These are phyloP conservation scores for Sphaerosporella brunnea DNA, from an alignment of 495 filamentous ascomycete species.

Conservation along the genomic window DNA sequence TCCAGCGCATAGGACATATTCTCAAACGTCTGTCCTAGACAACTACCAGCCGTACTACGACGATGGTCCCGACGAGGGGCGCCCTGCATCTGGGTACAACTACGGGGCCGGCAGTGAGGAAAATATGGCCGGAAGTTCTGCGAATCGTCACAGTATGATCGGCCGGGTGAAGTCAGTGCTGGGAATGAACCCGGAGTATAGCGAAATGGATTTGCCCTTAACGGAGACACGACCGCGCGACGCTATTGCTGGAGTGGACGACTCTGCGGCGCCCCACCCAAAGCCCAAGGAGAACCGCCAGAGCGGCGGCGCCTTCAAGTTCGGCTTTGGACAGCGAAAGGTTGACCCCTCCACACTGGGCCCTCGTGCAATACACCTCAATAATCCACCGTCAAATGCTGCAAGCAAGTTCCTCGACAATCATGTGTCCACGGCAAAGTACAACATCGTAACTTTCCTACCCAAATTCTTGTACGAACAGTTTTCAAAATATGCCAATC, in stretches of 20 bases:
- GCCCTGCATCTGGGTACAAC: conserved; percentile 36
- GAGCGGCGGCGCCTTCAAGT: conserved; percentile 62
- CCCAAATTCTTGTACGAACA: conserved; percentile 98
- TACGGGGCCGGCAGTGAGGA: conserved; percentile 36
- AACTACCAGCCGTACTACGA: conserved; percentile 88
- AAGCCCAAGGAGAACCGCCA: conserved; percentile 9
- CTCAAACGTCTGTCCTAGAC: conserved; percentile 63
- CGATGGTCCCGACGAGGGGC: conserved; percentile 56
- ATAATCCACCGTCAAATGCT: conserved; percentile 88
- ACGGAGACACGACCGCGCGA: conserved; percentile 53
- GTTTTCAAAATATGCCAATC: conserved; percentile 96
- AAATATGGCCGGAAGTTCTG: conserved; percentile 36
- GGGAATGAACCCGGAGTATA: conserved; percentile 82
- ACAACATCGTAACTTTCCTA: conserved; percentile 86
- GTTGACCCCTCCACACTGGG: conserved; percentile 78
- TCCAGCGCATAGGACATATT: conserved; percentile 40
- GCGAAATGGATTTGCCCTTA: conserved; percentile 93
- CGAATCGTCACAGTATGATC: conserved; percentile 74
- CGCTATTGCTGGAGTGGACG: conserved; percentile 27
- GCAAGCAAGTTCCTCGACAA: conserved; percentile 84
- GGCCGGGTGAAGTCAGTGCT: conserved; percentile 77
- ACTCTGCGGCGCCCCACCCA: neutral
- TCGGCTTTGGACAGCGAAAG: conserved; percentile 77
- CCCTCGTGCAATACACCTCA: conserved; percentile 84
- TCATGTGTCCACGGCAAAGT: conserved; percentile 93